phyloP scores from a whole-genome alignment of 2,329 filamentous ascomycete species.

The Phyllosticta ampelicida region DNA sequence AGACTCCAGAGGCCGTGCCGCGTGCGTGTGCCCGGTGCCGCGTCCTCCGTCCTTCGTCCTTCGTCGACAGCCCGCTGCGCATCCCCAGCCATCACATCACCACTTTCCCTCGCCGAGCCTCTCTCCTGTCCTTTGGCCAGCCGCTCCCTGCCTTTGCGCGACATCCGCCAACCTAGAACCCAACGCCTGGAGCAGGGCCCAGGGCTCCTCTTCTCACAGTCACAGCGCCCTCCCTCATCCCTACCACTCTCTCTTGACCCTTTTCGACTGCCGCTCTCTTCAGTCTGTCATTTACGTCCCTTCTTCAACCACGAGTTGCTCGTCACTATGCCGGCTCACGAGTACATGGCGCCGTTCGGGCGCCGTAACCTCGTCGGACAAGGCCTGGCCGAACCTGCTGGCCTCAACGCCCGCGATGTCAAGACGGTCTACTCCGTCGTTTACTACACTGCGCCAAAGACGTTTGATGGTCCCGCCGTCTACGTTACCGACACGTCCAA shows the following conservation, averaged over 20 bases:
- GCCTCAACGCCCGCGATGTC: conserved; percentile 11
- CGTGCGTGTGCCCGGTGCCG: neutral
- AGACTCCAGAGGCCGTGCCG: conserved; percentile 13
- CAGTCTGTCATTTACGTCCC: neutral
- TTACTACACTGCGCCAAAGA: conserved; percentile 42
- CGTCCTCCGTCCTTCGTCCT: conserved; percentile 17
- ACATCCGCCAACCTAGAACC: neutral
- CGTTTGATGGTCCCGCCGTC: conserved; percentile 37
- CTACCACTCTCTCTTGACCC: neutral
- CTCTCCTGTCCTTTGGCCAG: neutral
- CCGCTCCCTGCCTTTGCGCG: neutral
- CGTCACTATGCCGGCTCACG: conserved; percentile 1
- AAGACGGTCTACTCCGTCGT: conserved; percentile 34
- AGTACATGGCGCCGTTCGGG: neutral
- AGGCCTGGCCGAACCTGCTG: neutral
- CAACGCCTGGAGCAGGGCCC: neutral
- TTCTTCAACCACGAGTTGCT: neutral
- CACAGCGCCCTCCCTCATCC: conserved; percentile 3
- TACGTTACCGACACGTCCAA: conserved; percentile 17
- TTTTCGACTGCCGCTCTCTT: neutral
- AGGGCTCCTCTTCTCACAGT: neutral
- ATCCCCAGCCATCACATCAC: neutral
- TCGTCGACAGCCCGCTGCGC: conserved; percentile 6
- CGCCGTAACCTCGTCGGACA: conserved; percentile 1
- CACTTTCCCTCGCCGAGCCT: neutral